Percentiles rank a stretch among this genome's conserved stretches.
phyloP scores from a whole-genome alignment of 2,329 filamentous ascomycete genomes.

The Trichoderma asperellum region DNA sequence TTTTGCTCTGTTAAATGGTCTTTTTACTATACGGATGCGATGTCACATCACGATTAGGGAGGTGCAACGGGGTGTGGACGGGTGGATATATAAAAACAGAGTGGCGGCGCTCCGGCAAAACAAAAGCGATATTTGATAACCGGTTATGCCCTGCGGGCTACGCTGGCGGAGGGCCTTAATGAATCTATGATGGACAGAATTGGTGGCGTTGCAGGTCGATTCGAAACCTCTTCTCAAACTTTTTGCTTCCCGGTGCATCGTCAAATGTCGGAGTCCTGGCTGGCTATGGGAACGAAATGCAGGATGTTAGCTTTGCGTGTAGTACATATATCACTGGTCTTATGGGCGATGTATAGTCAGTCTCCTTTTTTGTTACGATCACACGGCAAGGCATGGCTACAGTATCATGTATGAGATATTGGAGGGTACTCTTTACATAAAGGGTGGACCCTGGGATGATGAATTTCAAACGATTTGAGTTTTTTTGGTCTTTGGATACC shows the following conservation, averaged over 20 bases:
- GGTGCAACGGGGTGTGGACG: neutral
- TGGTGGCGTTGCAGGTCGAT: constrained; percentile 21
- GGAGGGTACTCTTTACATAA: neutral
- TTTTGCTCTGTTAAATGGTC: neutral
- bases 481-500: neutral
- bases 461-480: neutral
- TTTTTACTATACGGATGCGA: neutral
- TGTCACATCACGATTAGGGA: neutral
- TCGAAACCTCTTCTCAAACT: neutral
- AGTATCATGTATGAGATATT: neutral
- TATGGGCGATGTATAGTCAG: constrained; percentile 9
- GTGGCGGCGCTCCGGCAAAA: constrained; percentile 13
- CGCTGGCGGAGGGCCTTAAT: constrained; percentile 24
- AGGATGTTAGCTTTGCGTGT: constrained; percentile 1
- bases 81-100: neutral
- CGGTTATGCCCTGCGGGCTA: constrained; percentile 19
- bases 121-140: constrained; percentile 20
- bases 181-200: constrained; percentile 24
- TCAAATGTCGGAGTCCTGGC: neutral
- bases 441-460: neutral
- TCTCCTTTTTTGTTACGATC: neutral
- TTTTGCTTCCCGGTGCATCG: constrained; percentile 1
- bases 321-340: constrained; percentile 20
- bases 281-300: neutral
- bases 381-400: neutral